Base-by-base conservation (phyloP, 768 basidiomycete species). In the Holtermanniella nyarrowii region DNA sequence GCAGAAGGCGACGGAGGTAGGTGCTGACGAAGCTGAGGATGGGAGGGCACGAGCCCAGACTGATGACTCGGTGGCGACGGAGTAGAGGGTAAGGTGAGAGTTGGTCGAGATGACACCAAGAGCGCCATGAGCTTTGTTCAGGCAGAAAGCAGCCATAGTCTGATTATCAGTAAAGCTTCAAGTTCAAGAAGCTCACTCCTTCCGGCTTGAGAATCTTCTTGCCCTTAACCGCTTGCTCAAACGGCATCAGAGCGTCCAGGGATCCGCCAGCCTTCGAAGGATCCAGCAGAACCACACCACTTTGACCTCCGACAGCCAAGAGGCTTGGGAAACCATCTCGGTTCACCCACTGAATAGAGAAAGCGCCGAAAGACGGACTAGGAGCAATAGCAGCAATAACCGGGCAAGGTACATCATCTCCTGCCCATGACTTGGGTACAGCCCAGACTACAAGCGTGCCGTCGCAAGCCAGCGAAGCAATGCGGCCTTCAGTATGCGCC, bases 81-180 rank as follows among this genome's bases (percentile, higher is more conserved):
- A 55, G 54, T 59, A 66, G 5, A 66, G 48, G 22, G 58, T 60
- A 22, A 60, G 48, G 3, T 52, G 45, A 16, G 43, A 46, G 1
- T 26, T 47, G 2, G 31, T 23, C 3, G 62, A 62, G 3, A 66
- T 27, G 11, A 66, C 27, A 23, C 50, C 65, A 21, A 66, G 54
- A 14, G 61, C 65, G 53, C 60, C 59, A 26, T 67, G 62, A 11
- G 63, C 27, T 5, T 49, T 49, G 25, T 67, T 67, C 26, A 67
- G 37, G 39, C 59, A 58, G 57, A 67, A 67, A 12, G 53, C 52
- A 24, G 55, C 57, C 14, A 59, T 20, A 3, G 40, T 2, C 65
- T 67, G 41, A 23, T 21, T 26, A 48, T 56, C 31, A 48, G 48
- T 20, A 21, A 7, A 14, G 31, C 31, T 7, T 7, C 31, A 37